Conservation (phyloP, 2,329 filamentous ascomycete genomes). For the Fusarium chaquense region DNA sequence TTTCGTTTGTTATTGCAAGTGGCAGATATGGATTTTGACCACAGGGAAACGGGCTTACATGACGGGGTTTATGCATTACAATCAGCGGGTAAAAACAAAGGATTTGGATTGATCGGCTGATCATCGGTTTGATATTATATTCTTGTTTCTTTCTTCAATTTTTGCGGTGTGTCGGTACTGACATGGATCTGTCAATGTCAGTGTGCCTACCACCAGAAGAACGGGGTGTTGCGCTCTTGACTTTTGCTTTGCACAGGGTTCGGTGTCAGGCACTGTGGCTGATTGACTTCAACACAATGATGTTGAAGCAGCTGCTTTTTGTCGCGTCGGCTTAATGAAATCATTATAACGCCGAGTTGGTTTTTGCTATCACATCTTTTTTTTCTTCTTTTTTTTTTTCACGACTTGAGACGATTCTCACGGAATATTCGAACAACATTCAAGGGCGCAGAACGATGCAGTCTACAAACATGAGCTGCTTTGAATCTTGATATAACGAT, state of each 20-base stretch:
- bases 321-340: constrained; percentile 45
- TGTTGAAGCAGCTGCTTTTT: constrained; percentile 36
- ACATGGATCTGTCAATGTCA: background rate
- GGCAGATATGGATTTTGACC: constrained; percentile 38
- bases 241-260: constrained; percentile 41
- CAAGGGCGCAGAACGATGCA: constrained; percentile 15
- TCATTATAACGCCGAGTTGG: constrained; percentile 34
- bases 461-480: constrained; percentile 19
- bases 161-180: background rate
- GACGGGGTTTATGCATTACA: constrained; percentile 55
- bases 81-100: constrained; percentile 54
- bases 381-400: constrained; percentile 41
- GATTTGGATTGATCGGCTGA: constrained; percentile 42
- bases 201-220: constrained; percentile 1
- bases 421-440: constrained; percentile 36
- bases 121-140: constrained; percentile 41
- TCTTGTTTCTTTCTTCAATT: constrained; percentile 25
- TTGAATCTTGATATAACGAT: constrained; percentile 18
- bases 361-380: constrained; percentile 35
- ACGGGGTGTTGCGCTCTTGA: constrained; percentile 29
- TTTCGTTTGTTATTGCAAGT: constrained; percentile 42
- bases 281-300: constrained; percentile 34
- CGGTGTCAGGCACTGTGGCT: constrained; percentile 31
- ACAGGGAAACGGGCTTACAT: constrained; percentile 50
- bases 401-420: constrained; percentile 45